Percentiles rank a stretch among this genome's conserved stretches.
Evolutionary conservation across 31 red algal genomes (phyloP).

Genomic region (Porphyra umbilicalis): DNA sequence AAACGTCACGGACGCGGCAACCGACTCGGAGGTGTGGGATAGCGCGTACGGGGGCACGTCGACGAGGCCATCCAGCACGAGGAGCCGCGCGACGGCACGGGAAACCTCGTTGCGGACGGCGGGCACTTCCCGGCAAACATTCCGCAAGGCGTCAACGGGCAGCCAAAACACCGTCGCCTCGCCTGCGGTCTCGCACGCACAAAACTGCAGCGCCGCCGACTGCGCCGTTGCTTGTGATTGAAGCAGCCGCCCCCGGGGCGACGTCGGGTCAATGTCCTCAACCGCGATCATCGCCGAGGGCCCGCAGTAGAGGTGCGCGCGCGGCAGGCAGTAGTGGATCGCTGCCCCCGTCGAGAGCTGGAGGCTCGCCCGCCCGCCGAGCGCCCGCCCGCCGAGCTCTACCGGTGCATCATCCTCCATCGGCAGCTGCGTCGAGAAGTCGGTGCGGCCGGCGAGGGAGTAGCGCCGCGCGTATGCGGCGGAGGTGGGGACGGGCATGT

Average conservation of each 20-base stretch:
- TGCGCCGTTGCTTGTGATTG: not conserved
- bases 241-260: not conserved
- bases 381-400: not conserved
- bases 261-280: not conserved
- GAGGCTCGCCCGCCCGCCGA: constrained; percentile 7
- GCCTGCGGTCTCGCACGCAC: constrained; percentile 54
- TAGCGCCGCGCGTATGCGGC: not conserved
- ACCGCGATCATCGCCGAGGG: constrained; percentile 9
- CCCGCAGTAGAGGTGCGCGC: constrained; percentile 38
- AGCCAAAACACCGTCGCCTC: constrained; percentile 61
- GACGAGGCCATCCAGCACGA: constrained; percentile 60
- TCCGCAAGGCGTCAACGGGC: constrained; percentile 35
- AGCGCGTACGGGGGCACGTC: constrained; percentile 66
- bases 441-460: not conserved
- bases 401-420: not conserved
- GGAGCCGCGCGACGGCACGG: constrained; percentile 45
- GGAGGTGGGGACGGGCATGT: not conserved
- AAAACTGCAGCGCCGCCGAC: constrained; percentile 23
- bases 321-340: constrained; percentile 75
- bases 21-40: constrained; percentile 40
- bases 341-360: constrained; percentile 30
- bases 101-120: constrained; percentile 59
- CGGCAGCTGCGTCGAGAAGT: not conserved
- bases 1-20: not conserved
- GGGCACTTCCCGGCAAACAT: constrained; percentile 26